Conservation (phyloP, 139 green algal species). For the Klebsormidium nitens region DNA sequence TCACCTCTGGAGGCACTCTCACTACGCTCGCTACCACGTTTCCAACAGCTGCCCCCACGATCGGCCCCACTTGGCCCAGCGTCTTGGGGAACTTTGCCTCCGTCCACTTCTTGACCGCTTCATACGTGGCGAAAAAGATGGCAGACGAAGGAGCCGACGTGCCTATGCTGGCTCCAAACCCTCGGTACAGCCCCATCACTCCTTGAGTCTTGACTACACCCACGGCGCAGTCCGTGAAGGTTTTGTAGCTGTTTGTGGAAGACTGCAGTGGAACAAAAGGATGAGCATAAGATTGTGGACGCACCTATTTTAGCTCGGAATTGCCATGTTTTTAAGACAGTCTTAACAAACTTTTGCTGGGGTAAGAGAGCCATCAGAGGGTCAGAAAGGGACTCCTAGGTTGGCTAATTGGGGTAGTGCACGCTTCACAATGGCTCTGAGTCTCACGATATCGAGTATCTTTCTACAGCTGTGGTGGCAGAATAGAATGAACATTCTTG, state of each 20-base stretch:
- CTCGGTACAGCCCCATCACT: conserved; percentile 15
- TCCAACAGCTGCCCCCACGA: conserved; percentile 23
- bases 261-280: too few species aligned
- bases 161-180: conserved; percentile 23
- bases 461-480: too few species aligned
- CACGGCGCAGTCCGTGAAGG: conserved; percentile 23
- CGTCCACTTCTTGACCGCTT: conserved; percentile 27
- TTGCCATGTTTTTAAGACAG: too few species aligned
- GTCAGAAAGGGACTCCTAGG: too few species aligned
- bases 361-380: too few species aligned
- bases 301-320: too few species aligned
- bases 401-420: too few species aligned
- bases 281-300: too few species aligned
- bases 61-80: conserved; percentile 1
- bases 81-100: conserved; percentile 3
- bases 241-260: conserved; percentile 37
- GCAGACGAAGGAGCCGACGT: conserved; percentile 41
- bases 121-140: conserved; percentile 44
- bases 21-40: conserved; percentile 44
- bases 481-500: too few species aligned
- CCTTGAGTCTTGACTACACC: conserved; percentile 28
- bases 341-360: too few species aligned
- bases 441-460: too few species aligned
- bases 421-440: too few species aligned
- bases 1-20: conserved; percentile 44